Conservation (phyloP, 225 moss, liverwort and hornwort species). For the Asterella californica region DNA sequence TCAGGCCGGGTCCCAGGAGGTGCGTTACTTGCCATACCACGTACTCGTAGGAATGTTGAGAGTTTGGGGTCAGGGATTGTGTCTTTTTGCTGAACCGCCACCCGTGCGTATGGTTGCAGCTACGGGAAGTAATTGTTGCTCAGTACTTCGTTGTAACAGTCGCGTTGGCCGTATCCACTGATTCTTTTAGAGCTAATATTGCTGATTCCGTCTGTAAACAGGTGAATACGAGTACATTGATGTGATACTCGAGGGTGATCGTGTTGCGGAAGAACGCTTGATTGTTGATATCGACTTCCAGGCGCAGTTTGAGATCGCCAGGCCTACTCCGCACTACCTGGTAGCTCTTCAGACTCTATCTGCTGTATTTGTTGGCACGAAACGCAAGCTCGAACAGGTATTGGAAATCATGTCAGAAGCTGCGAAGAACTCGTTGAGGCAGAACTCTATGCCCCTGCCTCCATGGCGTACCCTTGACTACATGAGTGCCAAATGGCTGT, state of each 20-base stretch:
- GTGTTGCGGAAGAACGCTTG: constrained; percentile 43
- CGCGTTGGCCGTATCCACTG: background rate
- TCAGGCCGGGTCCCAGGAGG: constrained; percentile 60
- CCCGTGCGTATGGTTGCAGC: background rate
- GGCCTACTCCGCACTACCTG: constrained; percentile 57
- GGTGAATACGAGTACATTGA: constrained; percentile 79
- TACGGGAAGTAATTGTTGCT: background rate
- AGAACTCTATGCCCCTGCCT: constrained; percentile 69
- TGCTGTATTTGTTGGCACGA: constrained; percentile 64
- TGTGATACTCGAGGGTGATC: constrained; percentile 45
- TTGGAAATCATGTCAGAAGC: constrained; percentile 69
- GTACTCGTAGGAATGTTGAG: background rate
- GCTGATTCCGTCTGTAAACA: constrained; percentile 16
- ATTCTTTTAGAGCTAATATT: background rate
- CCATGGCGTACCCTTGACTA: constrained; percentile 79
- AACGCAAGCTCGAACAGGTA: constrained; percentile 54
- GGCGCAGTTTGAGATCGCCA: constrained; percentile 72
- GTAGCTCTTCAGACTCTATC: constrained; percentile 57
- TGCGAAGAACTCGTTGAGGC: constrained; percentile 56
- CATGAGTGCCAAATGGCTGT: constrained; percentile 72
- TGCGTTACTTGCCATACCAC: constrained; percentile 18
- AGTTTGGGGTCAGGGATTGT: background rate
- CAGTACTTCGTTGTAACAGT: background rate
- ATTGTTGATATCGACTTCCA: constrained; percentile 74
- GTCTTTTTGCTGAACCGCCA: background rate